Base-by-base conservation (phyloP, 495 filamentous ascomycete species). In the Aspergillus leporis region DNA sequence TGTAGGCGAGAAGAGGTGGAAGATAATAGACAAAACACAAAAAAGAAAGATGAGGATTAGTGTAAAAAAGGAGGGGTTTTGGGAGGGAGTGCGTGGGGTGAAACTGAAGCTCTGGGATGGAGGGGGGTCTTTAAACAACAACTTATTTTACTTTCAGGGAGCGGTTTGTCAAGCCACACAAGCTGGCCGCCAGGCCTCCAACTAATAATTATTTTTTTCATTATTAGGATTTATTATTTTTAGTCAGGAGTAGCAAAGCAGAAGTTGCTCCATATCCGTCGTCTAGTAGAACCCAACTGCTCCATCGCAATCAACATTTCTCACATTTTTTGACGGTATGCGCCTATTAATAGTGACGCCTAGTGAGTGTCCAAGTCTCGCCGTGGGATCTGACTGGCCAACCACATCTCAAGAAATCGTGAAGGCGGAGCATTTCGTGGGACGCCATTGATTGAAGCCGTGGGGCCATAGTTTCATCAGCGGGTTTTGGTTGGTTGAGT, bases 1-100 rank as follows among this genome's bases (percentile, higher is more conserved):
- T 65, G 64, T 59, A 66, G 59, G 48, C 52, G 55, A 43, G 56
- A 49, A 23, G 5, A 49, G 56, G 57, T n/a, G 47, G 54, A 50
- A 21, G 30, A n/a, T n/a, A n/a, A n/a, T n/a, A n/a, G n/a, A n/a
- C n/a, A n/a, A n/a, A n/a, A n/a, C n/a, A n/a, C n/a, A n/a, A n/a
- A n/a, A n/a, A n/a, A n/a, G n/a, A n/a, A n/a, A n/a, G n/a, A n/a
- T n/a, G n/a, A 31, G 43, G 38, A 53, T 40, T 30, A 41, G 51
- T 28, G 45, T 30, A 32, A 53, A 34, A 53, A 12, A 53, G 48
- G 41, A 31, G 32, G 41, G 49, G 48, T 41, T 21, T 28, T 19
- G 8, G 46, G 46, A 38, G 51, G 22, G 18, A 31, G 5, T 19
- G 34, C 54, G 54, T 23, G 55, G 55, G 45, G 55, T 58, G 55